Conservation (phyloP, 2,329 filamentous ascomycete genomes). For the Xylariaceae sp. region DNA sequence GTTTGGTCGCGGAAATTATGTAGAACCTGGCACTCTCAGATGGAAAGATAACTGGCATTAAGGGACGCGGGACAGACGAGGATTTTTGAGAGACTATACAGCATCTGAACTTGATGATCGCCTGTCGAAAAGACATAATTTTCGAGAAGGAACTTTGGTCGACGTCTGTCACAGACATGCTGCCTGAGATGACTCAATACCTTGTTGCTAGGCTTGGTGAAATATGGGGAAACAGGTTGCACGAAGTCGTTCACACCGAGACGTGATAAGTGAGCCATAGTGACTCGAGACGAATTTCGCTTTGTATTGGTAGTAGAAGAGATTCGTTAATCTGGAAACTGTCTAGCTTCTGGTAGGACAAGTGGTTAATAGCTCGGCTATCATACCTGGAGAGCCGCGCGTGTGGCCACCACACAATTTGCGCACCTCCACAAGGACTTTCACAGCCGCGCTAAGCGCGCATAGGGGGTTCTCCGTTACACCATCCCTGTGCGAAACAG, state of each 20-base stretch:
- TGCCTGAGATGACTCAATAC: conserved; percentile 9
- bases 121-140: not conserved
- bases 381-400: conserved; percentile 10
- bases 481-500: conserved; percentile 14
- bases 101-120: not conserved
- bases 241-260: conserved; percentile 21
- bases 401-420: conserved; percentile 3
- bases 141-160: not conserved
- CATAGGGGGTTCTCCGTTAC: conserved; percentile 25
- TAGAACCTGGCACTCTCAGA: not conserved
- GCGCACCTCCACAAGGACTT: no score
- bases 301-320: not conserved
- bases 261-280: not conserved
- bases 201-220: not conserved
- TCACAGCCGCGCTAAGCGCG: conserved; percentile 37
- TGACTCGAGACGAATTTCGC: not conserved
- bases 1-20: not conserved
- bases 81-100: not conserved
- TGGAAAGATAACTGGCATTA: not conserved
- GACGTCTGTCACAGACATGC: not conserved
- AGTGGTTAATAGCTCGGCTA: conserved; percentile 17
- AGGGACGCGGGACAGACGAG: not conserved
- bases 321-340: conserved; percentile 1
- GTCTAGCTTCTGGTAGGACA: conserved; percentile 10
- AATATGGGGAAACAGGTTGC: conserved; percentile 1